Base-by-base conservation (phyloP, 2,329 filamentous ascomycete genomes). In the Drechslerella dactyloides region DNA sequence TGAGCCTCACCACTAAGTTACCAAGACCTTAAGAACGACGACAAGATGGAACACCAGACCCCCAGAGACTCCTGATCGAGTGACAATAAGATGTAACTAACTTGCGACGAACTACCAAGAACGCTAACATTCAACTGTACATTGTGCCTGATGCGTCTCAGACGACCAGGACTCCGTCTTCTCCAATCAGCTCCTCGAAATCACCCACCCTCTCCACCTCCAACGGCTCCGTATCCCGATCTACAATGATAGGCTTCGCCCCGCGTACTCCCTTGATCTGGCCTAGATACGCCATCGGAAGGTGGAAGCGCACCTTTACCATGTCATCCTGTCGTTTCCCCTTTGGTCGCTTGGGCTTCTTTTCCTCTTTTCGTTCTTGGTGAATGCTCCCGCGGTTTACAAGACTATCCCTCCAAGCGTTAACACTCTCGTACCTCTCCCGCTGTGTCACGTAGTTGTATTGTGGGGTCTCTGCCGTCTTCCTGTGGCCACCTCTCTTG, bases 401-500 rank as follows among this genome's bases (percentile, higher is more conserved):
- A 10, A 80, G 62, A 35, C 77, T 76, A 19, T 77, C 72, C 54
- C 77, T 76, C 80, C 78, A 80, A 2, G 75, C 76, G 37, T 75
- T 77, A 74, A 80, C 79, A 1, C 83, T 81, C 23, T 84, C 86
- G 76, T 85, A 89, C 74, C 89, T 85, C 79, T 90, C 88, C 65
- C 82, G 83, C 78, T 88, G 85, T 78, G 82, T 84, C 17, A 87
- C 87, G 8, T 87, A 86, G 70, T 88, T 85, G 79, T 87, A 90
- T 77, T 86, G 84, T 2, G 87, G 85, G 51, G 86, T 89, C 42
- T 82, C 82, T 76, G 81, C 85, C 21, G 85, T 85, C 21, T 88
- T 88, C 74, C 85, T 83, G 89, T 89, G 91, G 8, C 84, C 84
- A 44, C 87, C 81, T 76, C 89, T 85, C 77, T 83, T 80, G 0